Conservation (phyloP, 306 rosid genomes). For the Vigna radiata region DNA sequence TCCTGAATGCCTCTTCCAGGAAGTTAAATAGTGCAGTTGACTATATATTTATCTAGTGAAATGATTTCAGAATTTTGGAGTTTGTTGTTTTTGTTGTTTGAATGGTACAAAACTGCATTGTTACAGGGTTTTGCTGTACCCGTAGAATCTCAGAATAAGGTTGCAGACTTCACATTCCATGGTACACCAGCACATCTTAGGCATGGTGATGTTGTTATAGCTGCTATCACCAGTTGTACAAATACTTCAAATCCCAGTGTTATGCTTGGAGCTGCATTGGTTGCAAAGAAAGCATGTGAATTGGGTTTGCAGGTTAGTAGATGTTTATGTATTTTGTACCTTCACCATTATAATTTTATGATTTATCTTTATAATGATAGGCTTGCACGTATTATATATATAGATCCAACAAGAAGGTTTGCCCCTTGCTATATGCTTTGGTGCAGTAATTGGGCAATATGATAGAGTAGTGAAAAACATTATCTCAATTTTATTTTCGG, state of each 20-base stretch:
- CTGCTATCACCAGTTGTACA: slow-evolving; percentile 99
- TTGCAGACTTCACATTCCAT: slow-evolving; percentile 66
- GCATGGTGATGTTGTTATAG: slow-evolving; percentile 97
- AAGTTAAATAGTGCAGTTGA: slow-evolving; percentile 26
- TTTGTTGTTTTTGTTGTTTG: slow-evolving; percentile 35
- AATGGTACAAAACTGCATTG: slow-evolving; percentile 49
- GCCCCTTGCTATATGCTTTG: slow-evolving; percentile 2
- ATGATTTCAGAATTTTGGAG: background rate
- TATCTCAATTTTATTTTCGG: slow-evolving; percentile 1
- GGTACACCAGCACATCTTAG: slow-evolving; percentile 81
- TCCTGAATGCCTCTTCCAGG: background rate
- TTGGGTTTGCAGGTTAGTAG: slow-evolving; percentile 89
- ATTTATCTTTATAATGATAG: slow-evolving; percentile 35
- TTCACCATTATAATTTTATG: slow-evolving; percentile 4
- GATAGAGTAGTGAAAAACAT: slow-evolving; percentile 8
- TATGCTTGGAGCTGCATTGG: slow-evolving; percentile 99
- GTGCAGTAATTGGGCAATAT: slow-evolving; percentile 33
- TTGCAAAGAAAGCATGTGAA: slow-evolving; percentile 97
- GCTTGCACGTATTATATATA: slow-evolving; percentile 12
- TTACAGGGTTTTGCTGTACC: slow-evolving; percentile 92
- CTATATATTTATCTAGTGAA: slow-evolving; percentile 10
- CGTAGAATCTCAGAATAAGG: slow-evolving; percentile 76
- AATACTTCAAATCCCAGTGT: slow-evolving; percentile 99
- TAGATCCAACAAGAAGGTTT: slow-evolving; percentile 10
- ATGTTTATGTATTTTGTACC: slow-evolving; percentile 41